Percentiles rank a stretch among this genome's conserved stretches.
These are phyloP conservation scores for Phytophthora citricola DNA, from an alignment of 352 stramenopile species.

Conservation along the genomic window DNA sequence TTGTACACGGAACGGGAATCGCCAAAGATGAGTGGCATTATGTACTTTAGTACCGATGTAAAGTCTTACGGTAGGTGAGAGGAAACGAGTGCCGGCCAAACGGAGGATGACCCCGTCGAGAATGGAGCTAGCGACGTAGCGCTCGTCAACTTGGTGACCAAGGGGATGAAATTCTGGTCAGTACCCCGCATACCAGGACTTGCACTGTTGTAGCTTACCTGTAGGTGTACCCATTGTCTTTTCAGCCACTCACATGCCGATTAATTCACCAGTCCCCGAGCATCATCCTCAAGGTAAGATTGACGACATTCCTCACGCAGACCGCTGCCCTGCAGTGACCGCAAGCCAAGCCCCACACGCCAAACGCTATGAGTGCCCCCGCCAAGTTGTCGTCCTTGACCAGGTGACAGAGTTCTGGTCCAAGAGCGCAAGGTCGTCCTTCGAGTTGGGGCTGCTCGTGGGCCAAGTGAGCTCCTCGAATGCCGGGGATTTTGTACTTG, in stretches of 20 bases:
- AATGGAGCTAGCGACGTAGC: not conserved
- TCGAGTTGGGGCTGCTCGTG: slow-evolving; percentile 70
- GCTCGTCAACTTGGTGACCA: no score
- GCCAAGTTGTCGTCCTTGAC: slow-evolving; percentile 42
- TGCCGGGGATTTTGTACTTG: slow-evolving; percentile 50
- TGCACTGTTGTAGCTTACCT: no score
- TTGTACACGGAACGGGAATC: no score
- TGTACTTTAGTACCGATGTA: no score
- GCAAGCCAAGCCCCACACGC: not conserved
- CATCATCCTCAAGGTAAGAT: slow-evolving; percentile 10
- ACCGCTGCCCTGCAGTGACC: not conserved
- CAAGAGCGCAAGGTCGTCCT: slow-evolving; percentile 21
- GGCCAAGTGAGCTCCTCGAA: slow-evolving; percentile 55
- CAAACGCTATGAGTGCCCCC: slow-evolving; percentile 34
- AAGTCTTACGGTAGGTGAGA: no score
- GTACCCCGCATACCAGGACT: no score
- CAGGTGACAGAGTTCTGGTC: slow-evolving; percentile 36
- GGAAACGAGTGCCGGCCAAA: no score
- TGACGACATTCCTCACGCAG: slow-evolving; percentile 10
- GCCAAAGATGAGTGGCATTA: slow-evolving; percentile 12
- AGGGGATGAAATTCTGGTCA: no score
- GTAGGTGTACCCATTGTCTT: not conserved
- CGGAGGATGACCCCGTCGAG: not conserved
- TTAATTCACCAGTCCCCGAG: slow-evolving; percentile 12
- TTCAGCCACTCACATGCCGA: slow-evolving; percentile 1